phyloP scores from a whole-genome alignment of 306 rosid species.

The Sesbania bispinosa region DNA sequence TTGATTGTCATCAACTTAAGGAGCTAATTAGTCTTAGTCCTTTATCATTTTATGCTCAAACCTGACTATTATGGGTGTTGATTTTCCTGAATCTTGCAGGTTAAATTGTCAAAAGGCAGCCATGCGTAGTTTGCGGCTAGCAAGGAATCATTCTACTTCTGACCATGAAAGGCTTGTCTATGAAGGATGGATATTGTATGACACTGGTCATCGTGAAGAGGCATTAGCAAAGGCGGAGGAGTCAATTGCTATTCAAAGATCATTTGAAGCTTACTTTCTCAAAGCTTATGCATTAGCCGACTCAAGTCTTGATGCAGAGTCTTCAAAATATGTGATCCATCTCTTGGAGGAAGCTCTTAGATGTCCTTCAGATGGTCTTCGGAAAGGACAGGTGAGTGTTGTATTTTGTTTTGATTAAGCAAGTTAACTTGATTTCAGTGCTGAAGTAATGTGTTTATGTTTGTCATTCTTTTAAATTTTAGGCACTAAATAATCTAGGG shows the following conservation, averaged over 20 bases:
- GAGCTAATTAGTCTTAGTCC: not conserved
- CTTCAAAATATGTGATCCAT: slow-evolving; percentile 61
- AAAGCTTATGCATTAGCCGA: slow-evolving; percentile 88
- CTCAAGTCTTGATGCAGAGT: slow-evolving; percentile 64
- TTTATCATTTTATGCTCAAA: not conserved
- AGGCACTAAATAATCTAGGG: slow-evolving; percentile 90
- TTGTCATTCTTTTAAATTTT: slow-evolving; percentile 29
- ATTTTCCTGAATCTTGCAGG: slow-evolving; percentile 40
- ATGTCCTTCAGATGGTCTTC: slow-evolving; percentile 94
- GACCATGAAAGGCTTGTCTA: slow-evolving; percentile 82
- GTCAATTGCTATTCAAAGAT: slow-evolving; percentile 78
- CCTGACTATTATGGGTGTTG: not conserved
- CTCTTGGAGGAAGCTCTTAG: slow-evolving; percentile 85
- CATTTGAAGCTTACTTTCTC: slow-evolving; percentile 92
- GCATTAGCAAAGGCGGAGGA: slow-evolving; percentile 85
- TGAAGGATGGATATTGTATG: slow-evolving; percentile 95
- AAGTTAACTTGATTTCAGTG: slow-evolving; percentile 13
- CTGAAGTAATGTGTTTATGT: slow-evolving; percentile 19
- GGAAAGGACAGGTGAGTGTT: slow-evolving; percentile 83
- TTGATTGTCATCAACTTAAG: not conserved
- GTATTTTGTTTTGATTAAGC: not conserved
- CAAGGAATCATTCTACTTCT: slow-evolving; percentile 69
- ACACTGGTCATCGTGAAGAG: slow-evolving; percentile 90
- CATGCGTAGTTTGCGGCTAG: slow-evolving; percentile 77
- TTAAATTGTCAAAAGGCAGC: slow-evolving; percentile 90